Conservation (phyloP, 306 rosid species). For the Medicago truncatula region MtrunA17r5.0-ANR NC_053047.1:28711001-28711500, state of each 20-base stretch:
- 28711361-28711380: background rate
- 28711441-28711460: too few species aligned
- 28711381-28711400: background rate
- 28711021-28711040: slow-evolving; percentile 69
- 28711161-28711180: background rate
- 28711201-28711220: background rate
- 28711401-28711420: background rate
- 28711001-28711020: slow-evolving; percentile 58
- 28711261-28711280: background rate
- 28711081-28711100: slow-evolving; percentile 30
- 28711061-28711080: slow-evolving; percentile 67
- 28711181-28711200: background rate
- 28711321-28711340: background rate
- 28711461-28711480: too few species aligned
- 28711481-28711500: too few species aligned
- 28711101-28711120: slow-evolving; percentile 2
- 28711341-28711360: background rate
- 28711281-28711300: background rate
- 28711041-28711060: slow-evolving; percentile 81
- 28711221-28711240: background rate
- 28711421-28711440: too few species aligned
- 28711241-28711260: background rate
- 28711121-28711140: background rate
- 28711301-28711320: too few species aligned
- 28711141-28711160: background rate